Conservation (phyloP, 2,329 filamentous ascomycete genomes). For the Ophiostoma sp. region DNA sequence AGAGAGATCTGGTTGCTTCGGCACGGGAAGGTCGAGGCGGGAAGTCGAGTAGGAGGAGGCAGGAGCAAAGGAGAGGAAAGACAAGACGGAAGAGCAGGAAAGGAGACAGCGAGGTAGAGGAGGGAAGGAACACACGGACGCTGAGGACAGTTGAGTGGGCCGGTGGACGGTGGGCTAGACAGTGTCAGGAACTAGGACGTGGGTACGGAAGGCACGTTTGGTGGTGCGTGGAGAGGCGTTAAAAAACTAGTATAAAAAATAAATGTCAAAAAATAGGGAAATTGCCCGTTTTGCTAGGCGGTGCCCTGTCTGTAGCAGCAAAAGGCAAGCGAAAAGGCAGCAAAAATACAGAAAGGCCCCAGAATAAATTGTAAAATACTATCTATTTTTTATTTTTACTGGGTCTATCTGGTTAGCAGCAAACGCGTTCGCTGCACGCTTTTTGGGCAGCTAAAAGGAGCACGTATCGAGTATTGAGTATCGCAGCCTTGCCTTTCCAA, state of each 20-base stretch:
- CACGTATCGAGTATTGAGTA: neutral
- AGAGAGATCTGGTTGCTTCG: neutral
- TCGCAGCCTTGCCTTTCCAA: constrained; percentile 3
- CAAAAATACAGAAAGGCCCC: constrained; percentile 4
- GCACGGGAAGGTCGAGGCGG: constrained; percentile 4
- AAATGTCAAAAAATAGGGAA: constrained; percentile 29
- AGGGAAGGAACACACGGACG: constrained; percentile 26
- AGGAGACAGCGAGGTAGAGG: constrained; percentile 26
- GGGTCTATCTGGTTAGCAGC: neutral
- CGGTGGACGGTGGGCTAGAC: constrained; percentile 16
- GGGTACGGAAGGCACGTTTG: constrained; percentile 19
- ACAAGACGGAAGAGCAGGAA: constrained; percentile 15
- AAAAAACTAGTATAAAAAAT: constrained; percentile 27
- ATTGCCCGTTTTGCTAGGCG: constrained; percentile 23
- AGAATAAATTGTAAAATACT: neutral
- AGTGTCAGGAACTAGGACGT: constrained; percentile 10
- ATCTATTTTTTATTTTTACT: constrained; percentile 15
- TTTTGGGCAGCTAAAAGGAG: neutral
- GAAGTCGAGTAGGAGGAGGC: neutral
- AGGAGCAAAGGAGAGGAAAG: constrained; percentile 8
- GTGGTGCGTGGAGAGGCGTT: constrained; percentile 27
- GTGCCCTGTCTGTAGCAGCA: constrained; percentile 16
- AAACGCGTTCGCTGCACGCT: constrained; percentile 7
- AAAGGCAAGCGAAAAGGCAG: neutral
- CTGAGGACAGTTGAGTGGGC: constrained; percentile 11